Base-by-base conservation (phyloP, 345 rosid genomes). In the Aegle marmelos region DNA sequence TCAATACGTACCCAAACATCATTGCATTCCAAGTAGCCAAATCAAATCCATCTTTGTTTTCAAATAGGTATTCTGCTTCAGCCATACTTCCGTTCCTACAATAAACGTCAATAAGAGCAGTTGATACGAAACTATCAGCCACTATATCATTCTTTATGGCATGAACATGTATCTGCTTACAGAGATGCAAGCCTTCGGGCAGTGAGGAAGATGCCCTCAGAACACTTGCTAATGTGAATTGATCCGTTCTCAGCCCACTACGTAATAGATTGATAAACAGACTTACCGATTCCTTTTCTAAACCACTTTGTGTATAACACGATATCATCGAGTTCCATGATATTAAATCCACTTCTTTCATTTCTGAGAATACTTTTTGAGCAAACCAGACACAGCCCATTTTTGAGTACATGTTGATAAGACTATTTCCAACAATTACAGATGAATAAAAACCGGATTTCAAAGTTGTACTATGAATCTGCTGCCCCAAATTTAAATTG, bases 241-340 rank as follows among this genome's bases (percentile, higher is more conserved):
- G 80, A 84, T 90, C 92, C 48, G 90, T 88, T 63, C 65, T 79
- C 45, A 82, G 60, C 73, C 89, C 86, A 19, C 31, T 24, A 58
- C 74, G 79, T 69, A 90, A 78, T 7, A 90, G 76, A 80, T 83
- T 79, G 73, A 79, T 74, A 78, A 90, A 87, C 31, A 83, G 54
- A 76, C 61, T 62, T 79, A 87, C 79, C 7, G 94, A 82, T 76
- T 89, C 88, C 39, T 72, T 56, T 33, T 81, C 88, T 69, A 86
- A 68, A 72, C 87, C 82, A 79, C 75, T 82, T 76, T 81, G 90
- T 36, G 81, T 64, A 70, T 66, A 76, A 39, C 90, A 77, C 5
- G 87, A 85, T 57, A 90, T 86, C 79, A 90, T 77, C 6, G 94
- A 90, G 76, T 89, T 90, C 92, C 94, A 90, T 30, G 94, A 85